Percentiles rank a stretch among this genome's conserved stretches.
Conservation (phyloP, 208 protist genomes). For the Zelonia costaricensis region DNA sequence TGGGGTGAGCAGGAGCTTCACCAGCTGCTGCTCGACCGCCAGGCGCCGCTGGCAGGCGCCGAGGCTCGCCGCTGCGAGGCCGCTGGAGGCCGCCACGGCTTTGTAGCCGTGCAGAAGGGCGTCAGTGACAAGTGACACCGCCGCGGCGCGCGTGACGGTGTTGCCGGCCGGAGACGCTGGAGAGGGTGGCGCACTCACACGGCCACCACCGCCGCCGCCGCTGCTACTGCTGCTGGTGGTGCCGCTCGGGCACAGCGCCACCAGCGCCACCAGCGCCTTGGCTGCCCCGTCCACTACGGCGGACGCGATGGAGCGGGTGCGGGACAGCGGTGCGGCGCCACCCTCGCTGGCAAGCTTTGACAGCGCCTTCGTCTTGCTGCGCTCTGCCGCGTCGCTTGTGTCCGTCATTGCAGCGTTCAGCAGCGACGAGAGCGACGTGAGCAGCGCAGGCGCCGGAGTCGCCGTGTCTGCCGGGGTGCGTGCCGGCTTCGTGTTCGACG, state of each 20-base stretch:
- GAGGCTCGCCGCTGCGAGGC: slow-evolving; percentile 6
- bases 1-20: slow-evolving; percentile 51
- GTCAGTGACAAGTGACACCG: slow-evolving; percentile 21
- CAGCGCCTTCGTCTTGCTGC: background rate
- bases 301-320: slow-evolving; percentile 8
- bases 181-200: too few species aligned
- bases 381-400: slow-evolving; percentile 7
- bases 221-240: background rate
- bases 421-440: slow-evolving; percentile 6
- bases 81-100: background rate
- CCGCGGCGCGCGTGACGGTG: slow-evolving; percentile 3
- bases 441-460: slow-evolving; percentile 10
- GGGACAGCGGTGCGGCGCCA: background rate
- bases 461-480: background rate
- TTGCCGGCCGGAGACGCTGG: too few species aligned
- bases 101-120: slow-evolving; percentile 49
- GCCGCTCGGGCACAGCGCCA: slow-evolving; percentile 24
- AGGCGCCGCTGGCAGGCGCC: slow-evolving; percentile 43
- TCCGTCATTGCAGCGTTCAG: slow-evolving; percentile 18
- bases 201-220: slow-evolving; percentile 4
- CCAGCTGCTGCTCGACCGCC: slow-evolving; percentile 57
- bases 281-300: slow-evolving; percentile 52
- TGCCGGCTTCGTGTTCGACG: background rate
- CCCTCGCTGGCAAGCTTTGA: background rate
- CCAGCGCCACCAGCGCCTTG: slow-evolving; percentile 52